A percentile compares a stretch with the other conserved stretches of the same genome.
These are phyloP conservation scores for Aspergillus carbonarius DNA, from an alignment of 2,329 filamentous ascomycete species.

Conservation along the genomic window DNA sequence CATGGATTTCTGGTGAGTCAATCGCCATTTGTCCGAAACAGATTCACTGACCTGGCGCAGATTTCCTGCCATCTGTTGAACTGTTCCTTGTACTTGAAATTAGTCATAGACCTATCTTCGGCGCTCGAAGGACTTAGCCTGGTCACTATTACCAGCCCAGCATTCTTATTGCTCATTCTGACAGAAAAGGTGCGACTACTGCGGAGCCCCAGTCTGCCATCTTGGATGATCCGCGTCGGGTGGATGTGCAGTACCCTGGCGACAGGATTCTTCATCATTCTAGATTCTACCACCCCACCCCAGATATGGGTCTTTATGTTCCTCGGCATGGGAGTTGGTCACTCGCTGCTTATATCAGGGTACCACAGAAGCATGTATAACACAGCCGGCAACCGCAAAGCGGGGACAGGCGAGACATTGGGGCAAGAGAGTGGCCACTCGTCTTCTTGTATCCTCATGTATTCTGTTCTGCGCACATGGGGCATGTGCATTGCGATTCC, in stretches of 20 bases:
- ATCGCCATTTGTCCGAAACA: background rate
- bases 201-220: constrained; percentile 19
- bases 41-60: constrained; percentile 21
- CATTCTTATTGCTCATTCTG: constrained; percentile 22
- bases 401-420: too few relatives aligned
- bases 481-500: constrained; percentile 49
- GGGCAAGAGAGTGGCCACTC: background rate
- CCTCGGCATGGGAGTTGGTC: constrained; percentile 42
- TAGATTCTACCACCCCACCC: constrained; percentile 34
- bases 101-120: constrained; percentile 34
- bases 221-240: constrained; percentile 46
- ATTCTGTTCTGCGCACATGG: constrained; percentile 40
- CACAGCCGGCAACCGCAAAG: constrained; percentile 21
- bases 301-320: constrained; percentile 39
- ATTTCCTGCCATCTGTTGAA: constrained; percentile 46
- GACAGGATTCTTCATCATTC: constrained; percentile 40
- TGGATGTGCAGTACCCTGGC: constrained; percentile 41
- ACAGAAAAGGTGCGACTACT: constrained; percentile 16
- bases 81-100: constrained; percentile 42
- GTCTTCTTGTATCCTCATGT: constrained; percentile 36
- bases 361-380: constrained; percentile 40
- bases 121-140: constrained; percentile 40
- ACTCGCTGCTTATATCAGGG: constrained; percentile 43
- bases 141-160: constrained; percentile 35
- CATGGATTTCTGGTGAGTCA: constrained; percentile 46